Conservation (phyloP, 371 early-diverging fungal species). For the Mucor velutinosus region DNA sequence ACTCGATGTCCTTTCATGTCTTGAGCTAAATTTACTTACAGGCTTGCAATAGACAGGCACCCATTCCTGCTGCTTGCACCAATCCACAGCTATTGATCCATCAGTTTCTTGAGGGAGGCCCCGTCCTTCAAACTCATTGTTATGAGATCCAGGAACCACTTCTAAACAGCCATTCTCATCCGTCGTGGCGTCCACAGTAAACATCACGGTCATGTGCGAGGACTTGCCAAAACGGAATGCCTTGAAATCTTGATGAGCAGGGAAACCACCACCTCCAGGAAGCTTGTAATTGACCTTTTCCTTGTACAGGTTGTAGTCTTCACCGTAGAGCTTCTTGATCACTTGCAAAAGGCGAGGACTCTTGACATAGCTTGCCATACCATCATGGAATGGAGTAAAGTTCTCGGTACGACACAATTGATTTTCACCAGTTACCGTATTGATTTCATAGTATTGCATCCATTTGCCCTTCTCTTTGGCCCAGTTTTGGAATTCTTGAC, state of each 20-base stretch:
- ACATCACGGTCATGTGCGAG: slow-evolving; percentile 57
- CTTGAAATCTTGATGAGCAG: slow-evolving; percentile 60
- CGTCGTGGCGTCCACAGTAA: slow-evolving; percentile 56
- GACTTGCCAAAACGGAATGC: slow-evolving; percentile 59
- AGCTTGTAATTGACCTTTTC: slow-evolving; percentile 64
- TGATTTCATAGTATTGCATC: slow-evolving; percentile 63
- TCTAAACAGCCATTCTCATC: slow-evolving; percentile 57
- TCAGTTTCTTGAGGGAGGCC: slow-evolving; percentile 48
- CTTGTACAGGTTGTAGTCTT: slow-evolving; percentile 58
- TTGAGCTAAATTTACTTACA: slow-evolving; percentile 26
- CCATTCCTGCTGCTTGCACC: slow-evolving; percentile 52
- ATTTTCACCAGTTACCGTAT: slow-evolving; percentile 36
- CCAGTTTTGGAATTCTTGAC: slow-evolving; percentile 49
- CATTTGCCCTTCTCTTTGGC: slow-evolving; percentile 57
- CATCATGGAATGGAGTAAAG: slow-evolving; percentile 53
- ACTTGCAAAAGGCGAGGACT: slow-evolving; percentile 44
- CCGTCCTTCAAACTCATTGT: slow-evolving; percentile 21
- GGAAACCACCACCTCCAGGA: slow-evolving; percentile 58
- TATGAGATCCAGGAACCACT: slow-evolving; percentile 57
- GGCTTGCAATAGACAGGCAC: slow-evolving; percentile 52
- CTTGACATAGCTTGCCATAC: slow-evolving; percentile 40
- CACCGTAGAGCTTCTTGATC: slow-evolving; percentile 48
- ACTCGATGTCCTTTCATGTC: not conserved
- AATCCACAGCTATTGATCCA: slow-evolving; percentile 47
- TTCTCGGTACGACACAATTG: slow-evolving; percentile 62